Conservation (phyloP, 306 rosid genomes). For the Heteromeles arbutifolia region DNA sequence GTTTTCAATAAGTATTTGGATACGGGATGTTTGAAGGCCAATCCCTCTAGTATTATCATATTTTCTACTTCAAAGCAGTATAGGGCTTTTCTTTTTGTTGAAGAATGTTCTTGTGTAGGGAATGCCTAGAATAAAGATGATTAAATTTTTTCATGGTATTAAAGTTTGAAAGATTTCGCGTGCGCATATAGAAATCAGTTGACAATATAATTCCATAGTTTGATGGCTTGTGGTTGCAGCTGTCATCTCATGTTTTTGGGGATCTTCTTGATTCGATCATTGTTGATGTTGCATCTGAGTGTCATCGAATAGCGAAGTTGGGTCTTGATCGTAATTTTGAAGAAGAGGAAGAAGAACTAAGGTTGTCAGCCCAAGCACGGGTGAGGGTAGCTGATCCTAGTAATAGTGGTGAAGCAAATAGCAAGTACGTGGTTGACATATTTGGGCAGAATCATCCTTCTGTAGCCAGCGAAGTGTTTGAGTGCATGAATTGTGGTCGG, state of each 20-base stretch:
- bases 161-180: background rate
- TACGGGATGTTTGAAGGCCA: background rate
- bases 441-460: constrained; percentile 93
- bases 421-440: constrained; percentile 84
- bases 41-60: background rate
- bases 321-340: constrained; percentile 91
- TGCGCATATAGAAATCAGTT: background rate
- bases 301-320: constrained; percentile 80
- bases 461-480: constrained; percentile 72
- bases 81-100: background rate
- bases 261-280: constrained; percentile 88
- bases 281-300: constrained; percentile 94
- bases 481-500: constrained; percentile 91
- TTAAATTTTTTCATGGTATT: background rate
- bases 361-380: constrained; percentile 84
- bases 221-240: constrained; percentile 49
- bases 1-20: background rate
- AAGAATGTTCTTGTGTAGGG: background rate
- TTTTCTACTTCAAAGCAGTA: background rate
- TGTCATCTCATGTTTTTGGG: constrained; percentile 58
- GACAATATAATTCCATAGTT: background rate
- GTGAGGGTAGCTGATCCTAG: constrained; percentile 81
- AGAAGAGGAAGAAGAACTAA: constrained; percentile 93
- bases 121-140: background rate
- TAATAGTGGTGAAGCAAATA: constrained; percentile 65